Conservation (phyloP, 805 yeast genomes). For the Gaillardinia entomophila region DNA sequence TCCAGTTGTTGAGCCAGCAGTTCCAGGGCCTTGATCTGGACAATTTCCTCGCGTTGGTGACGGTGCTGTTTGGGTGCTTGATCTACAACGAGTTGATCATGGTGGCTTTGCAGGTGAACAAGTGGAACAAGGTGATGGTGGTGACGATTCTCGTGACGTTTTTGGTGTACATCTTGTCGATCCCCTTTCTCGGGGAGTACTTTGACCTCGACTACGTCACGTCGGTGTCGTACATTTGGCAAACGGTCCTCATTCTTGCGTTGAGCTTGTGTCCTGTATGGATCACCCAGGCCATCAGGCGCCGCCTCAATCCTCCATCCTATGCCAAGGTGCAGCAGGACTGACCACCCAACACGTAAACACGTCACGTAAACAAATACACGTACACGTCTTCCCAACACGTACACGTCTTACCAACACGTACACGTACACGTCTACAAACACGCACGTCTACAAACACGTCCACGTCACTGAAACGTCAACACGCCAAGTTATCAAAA, state of each 20-base stretch:
- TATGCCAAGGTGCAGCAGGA: conserved; percentile 94
- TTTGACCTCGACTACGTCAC: conserved; percentile 64
- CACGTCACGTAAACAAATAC: neutral
- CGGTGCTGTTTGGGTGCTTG: conserved; percentile 74
- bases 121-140: conserved; percentile 83
- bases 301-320: conserved; percentile 84
- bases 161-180: conserved; percentile 58
- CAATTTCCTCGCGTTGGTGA: conserved; percentile 71
- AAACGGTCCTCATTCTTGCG: conserved; percentile 53
- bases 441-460: neutral
- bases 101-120: conserved; percentile 89
- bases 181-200: conserved; percentile 86
- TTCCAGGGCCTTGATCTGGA: conserved; percentile 57
- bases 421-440: neutral
- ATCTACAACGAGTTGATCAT: conserved; percentile 81
- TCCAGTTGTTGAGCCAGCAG: conserved; percentile 76
- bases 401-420: neutral
- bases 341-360: conserved; percentile 9
- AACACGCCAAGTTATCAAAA: neutral
- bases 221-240: conserved; percentile 63
- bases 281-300: conserved; percentile 69
- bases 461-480: neutral
- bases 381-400: neutral
- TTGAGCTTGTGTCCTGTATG: conserved; percentile 85
- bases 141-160: conserved; percentile 68